Evolutionary conservation across 495 filamentous ascomycete genomes (phyloP).

Genomic region (Neurospora terricola): DNA sequence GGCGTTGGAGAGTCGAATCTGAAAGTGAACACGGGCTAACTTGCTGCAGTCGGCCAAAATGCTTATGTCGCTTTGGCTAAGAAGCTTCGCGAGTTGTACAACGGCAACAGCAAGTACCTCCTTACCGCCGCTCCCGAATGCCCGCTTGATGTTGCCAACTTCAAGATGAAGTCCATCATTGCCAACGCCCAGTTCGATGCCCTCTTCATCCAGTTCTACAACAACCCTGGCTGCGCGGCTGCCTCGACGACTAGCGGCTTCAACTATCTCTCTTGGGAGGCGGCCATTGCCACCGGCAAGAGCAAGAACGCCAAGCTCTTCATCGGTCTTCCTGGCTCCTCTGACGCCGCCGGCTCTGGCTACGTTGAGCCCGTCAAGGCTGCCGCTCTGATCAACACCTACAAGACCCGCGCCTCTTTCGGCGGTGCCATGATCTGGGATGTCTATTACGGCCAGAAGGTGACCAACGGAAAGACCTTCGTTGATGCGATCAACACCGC

Average conservation of each 20-base stretch:
- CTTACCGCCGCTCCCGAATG: conserved; percentile 62
- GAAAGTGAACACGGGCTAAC: not conserved
- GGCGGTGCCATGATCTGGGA: conserved; percentile 37
- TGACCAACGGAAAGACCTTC: conserved; percentile 15
- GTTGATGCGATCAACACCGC: conserved; percentile 19
- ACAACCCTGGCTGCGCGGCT: conserved; percentile 52
- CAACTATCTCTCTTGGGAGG: conserved; percentile 56
- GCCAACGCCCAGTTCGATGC: conserved; percentile 45
- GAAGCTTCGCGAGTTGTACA: conserved; percentile 40
- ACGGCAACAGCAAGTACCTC: conserved; percentile 28
- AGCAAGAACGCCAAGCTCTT: conserved; percentile 53
- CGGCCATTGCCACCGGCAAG: conserved; percentile 39
- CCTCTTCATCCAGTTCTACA: conserved; percentile 66
- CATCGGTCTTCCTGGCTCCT: conserved; percentile 53
- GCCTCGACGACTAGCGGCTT: conserved; percentile 32
- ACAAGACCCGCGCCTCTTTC: conserved; percentile 25
- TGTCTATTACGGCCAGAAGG: conserved; percentile 18
- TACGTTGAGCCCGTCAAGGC: conserved; percentile 20
- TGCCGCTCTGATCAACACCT: conserved; percentile 17
- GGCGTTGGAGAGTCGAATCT: not conserved
- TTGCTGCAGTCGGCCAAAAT: conserved; percentile 10
- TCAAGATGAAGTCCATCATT: conserved; percentile 45
- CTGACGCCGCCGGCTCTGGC: conserved; percentile 16
- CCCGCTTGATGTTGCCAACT: conserved; percentile 40
- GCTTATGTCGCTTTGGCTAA: conserved; percentile 38